Evolutionary conservation across 179 eudicot genomes (phyloP), one percentile per base, ranked within the genome.

Genomic region (Sideroxylon spinosum): DNA sequence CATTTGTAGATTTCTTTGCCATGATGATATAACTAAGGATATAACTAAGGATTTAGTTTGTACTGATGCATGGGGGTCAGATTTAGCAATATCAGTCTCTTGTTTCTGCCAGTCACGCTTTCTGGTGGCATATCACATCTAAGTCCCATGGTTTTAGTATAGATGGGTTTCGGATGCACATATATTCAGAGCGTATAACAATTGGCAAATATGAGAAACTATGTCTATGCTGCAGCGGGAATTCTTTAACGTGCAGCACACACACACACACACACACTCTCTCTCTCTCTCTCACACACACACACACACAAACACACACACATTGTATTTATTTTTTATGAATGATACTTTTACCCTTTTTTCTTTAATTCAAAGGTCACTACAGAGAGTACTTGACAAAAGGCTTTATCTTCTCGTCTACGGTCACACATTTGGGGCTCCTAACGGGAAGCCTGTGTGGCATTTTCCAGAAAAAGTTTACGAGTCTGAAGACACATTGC

Each of bases 401-500:
- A 93, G 94, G 81, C 95, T 96, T 76, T 96, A 92, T 86, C 99
- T 96, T 85, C 96, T 93, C 37, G 50, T 96, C 70, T 86, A 84
- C 75, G 96, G 99, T 52, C 68, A 81, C 70, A 67, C 92, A 64
- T 73, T 81, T 78, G 93, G 86, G 37, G 82, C 91, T 87, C 83
- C 90, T 22, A 79, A 72, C 78, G 93, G 78, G 77, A 82, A 85
- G 83, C 90, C 93, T 65, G 87, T 79, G 32, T 96, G 98, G 98
- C 98, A 96, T 88, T 94, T 95, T 72, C 99, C 99, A 11, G 99
- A 95, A 82, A 95, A 94, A 83, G 82, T 80, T 23, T 90, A 93
- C 26, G 93, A 89, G 79, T 86, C 88, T 49, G 97, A 95, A 86
- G 96, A 91, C 82, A 91, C 97, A 14, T 68, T 93, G 79, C 92